Percentiles rank a stretch among this genome's conserved stretches.
These are phyloP conservation scores for Vachellia pachyceras DNA, from an alignment of 306 rosid species.

Conservation along the genomic window DNA sequence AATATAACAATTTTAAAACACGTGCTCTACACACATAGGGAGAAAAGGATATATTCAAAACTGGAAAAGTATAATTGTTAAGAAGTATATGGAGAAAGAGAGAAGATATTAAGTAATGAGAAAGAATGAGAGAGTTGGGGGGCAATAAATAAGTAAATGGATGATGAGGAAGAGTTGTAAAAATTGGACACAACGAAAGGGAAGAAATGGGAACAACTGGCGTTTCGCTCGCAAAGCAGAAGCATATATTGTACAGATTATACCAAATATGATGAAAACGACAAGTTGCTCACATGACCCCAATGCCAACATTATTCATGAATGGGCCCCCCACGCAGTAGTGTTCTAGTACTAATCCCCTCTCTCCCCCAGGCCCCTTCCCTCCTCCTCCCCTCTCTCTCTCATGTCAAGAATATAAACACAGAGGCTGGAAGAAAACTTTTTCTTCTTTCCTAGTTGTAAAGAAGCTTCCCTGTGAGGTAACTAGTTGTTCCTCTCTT, in stretches of 20 bases:
- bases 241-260: slow-evolving; percentile 49
- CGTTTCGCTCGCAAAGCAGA: slow-evolving; percentile 44
- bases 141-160: too few relatives aligned
- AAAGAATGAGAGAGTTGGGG: not conserved
- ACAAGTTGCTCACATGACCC: slow-evolving; percentile 80
- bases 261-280: slow-evolving; percentile 58
- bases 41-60: not conserved
- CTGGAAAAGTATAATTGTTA: not conserved
- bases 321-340: slow-evolving; percentile 72
- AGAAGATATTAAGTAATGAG: not conserved
- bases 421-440: too few relatives aligned
- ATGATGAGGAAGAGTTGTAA: too few relatives aligned
- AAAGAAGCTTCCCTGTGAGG: too few relatives aligned
- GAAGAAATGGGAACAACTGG: slow-evolving; percentile 29
- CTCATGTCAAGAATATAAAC: too few relatives aligned
- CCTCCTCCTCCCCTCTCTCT: too few relatives aligned
- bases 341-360: too few relatives aligned
- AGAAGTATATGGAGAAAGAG: not conserved
- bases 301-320: slow-evolving; percentile 55
- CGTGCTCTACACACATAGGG: not conserved
- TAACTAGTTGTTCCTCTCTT: too few relatives aligned
- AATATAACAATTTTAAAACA: not conserved
- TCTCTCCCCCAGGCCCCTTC: too few relatives aligned
- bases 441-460: too few relatives aligned
- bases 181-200: too few relatives aligned